phyloP scores from a whole-genome alignment of 2,329 filamentous ascomycete genomes.

The Alternaria sp. region DNA sequence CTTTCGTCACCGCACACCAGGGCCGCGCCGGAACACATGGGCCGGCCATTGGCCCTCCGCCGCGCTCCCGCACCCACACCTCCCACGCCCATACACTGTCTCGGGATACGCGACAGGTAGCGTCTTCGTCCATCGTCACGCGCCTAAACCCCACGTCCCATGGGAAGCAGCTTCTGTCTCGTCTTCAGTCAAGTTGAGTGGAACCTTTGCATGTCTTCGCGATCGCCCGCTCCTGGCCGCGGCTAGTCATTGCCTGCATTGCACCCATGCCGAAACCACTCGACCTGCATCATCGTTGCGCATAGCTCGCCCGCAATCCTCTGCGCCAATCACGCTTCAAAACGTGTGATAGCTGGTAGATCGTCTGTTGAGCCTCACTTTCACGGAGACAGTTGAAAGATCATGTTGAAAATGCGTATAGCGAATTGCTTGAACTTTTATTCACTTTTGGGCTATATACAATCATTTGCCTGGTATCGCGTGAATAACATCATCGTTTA shows the following conservation, averaged over 20 bases:
- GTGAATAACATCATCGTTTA: slow-evolving; percentile 13
- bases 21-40: slow-evolving; percentile 4
- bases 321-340: slow-evolving; percentile 10
- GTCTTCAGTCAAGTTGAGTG: neutral
- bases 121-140: neutral
- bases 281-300: slow-evolving; percentile 7
- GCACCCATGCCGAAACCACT: slow-evolving; percentile 3
- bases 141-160: neutral
- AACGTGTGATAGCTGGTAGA: slow-evolving; percentile 12
- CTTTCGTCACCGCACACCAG: slow-evolving; percentile 8
- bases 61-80: neutral
- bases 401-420: neutral
- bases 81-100: neutral
- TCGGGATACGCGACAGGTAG: neutral
- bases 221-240: neutral
- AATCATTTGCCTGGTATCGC: neutral
- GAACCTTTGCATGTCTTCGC: neutral
- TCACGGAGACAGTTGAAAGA: neutral
- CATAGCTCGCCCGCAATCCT: slow-evolving; percentile 1
- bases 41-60: slow-evolving; percentile 10
- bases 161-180: neutral
- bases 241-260: slow-evolving; percentile 8
- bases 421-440: neutral
- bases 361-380: neutral
- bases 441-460: neutral